phyloP scores from a whole-genome alignment of 2,329 filamentous ascomycete species.

The Aspergillus sp. region DNA sequence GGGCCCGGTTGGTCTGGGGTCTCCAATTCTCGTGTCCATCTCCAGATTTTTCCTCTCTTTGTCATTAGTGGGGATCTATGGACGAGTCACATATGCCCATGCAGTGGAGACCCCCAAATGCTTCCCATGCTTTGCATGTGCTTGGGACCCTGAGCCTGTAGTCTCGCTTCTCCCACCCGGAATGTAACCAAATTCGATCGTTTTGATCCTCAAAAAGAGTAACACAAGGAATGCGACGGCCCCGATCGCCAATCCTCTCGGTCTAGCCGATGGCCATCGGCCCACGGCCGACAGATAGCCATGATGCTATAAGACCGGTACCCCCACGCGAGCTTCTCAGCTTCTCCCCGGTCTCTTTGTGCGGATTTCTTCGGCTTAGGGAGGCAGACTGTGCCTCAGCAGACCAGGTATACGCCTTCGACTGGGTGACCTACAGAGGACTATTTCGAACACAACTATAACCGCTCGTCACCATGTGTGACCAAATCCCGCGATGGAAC shows the following conservation, averaged over 20 bases:
- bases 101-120: background rate
- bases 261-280: background rate
- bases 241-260: background rate
- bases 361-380: background rate
- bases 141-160: background rate
- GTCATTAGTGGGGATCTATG: background rate
- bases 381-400: background rate
- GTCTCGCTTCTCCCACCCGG: conserved; percentile 14
- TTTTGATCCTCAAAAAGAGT: background rate
- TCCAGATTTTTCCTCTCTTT: background rate
- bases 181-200: conserved; percentile 20
- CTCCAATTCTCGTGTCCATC: background rate
- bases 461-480: conserved; percentile 27
- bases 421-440: background rate
- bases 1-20: background rate
- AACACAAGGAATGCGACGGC: background rate
- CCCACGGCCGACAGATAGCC: background rate
- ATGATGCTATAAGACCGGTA: background rate
- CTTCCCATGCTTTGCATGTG: background rate
- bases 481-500: conserved; percentile 43
- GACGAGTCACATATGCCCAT: background rate
- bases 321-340: background rate
- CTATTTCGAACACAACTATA: background rate
- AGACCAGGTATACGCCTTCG: background rate
- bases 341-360: background rate